Evolutionary conservation across 2,329 filamentous ascomycete genomes (phyloP).

Genomic region (Sclerotinia sclerotiorum): DNA sequence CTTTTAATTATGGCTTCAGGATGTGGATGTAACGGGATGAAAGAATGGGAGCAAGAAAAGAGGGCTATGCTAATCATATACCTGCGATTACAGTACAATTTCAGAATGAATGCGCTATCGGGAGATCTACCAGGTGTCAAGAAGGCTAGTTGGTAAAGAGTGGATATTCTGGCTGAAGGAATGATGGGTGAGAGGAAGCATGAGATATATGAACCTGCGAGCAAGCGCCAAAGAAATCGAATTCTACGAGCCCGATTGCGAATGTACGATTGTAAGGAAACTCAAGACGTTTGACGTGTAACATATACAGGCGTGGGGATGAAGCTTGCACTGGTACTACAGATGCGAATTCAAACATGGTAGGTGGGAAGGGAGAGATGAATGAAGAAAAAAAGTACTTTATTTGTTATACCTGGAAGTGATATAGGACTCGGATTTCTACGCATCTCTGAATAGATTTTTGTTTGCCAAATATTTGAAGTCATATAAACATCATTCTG

Average conservation of each 20-base stretch:
- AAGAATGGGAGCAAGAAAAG: neutral
- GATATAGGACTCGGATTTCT: neutral
- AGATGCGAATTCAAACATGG: neutral
- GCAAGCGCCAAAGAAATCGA: neutral
- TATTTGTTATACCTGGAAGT: neutral
- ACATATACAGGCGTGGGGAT: neutral
- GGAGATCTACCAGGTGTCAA: slow-evolving; percentile 88
- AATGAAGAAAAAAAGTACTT: neutral
- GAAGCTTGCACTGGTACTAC: neutral
- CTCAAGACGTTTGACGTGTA: neutral
- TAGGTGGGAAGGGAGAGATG: neutral
- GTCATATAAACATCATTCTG: neutral
- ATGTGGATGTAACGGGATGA: neutral
- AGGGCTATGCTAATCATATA: slow-evolving; percentile 6
- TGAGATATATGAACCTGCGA: slow-evolving; percentile 4
- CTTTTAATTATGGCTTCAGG: neutral
- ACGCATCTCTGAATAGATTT: neutral
- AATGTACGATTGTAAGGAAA: slow-evolving; percentile 6
- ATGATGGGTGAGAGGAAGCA: neutral
- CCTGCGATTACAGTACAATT: slow-evolving; percentile 69
- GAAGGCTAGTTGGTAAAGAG: slow-evolving; percentile 87
- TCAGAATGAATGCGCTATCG: slow-evolving; percentile 82
- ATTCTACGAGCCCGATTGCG: neutral
- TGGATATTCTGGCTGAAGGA: neutral
- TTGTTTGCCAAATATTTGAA: neutral